Conservation (phyloP, 2,329 filamentous ascomycete genomes). For the Hymenotorrendiella dingleyae region DNA sequence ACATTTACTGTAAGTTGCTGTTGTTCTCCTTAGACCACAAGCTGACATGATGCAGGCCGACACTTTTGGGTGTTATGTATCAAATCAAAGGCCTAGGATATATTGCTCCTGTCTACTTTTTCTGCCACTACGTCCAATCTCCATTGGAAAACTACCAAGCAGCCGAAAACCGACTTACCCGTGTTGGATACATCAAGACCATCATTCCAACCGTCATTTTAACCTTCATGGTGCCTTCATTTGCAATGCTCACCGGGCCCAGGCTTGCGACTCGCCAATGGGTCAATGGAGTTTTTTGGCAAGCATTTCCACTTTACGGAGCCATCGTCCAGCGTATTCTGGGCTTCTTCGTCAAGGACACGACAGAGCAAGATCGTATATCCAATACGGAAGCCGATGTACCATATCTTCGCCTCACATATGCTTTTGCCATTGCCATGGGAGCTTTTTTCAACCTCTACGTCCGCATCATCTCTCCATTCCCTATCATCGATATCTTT, state of each 20-base stretch:
- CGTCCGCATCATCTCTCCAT: conserved; percentile 14
- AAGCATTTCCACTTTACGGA: conserved; percentile 32
- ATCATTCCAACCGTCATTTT: conserved; percentile 28
- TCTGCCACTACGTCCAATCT: conserved; percentile 32
- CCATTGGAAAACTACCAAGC: conserved; percentile 31
- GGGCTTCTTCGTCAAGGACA: conserved; percentile 15
- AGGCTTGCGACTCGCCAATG: conserved; percentile 21
- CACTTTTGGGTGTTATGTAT: conserved; percentile 24
- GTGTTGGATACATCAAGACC: conserved; percentile 24
- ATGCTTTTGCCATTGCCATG: conserved; percentile 13
- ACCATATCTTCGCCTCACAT: conserved; percentile 21
- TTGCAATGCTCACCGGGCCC: conserved; percentile 21
- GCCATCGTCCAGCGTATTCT: conserved; percentile 18
- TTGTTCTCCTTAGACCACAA: background rate
- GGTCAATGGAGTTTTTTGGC: conserved; percentile 35
- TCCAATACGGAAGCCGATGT: conserved; percentile 23
- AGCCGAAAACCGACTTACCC: conserved; percentile 30
- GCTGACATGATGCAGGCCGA: conserved; percentile 16
- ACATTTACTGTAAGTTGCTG: conserved; percentile 16
- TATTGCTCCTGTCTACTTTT: conserved; percentile 33
- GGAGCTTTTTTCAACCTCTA: conserved; percentile 14
- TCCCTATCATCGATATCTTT: conserved; percentile 3
- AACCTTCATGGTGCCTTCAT: conserved; percentile 24
- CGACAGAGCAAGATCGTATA: conserved; percentile 14
- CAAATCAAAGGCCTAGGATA: conserved; percentile 30